Conservation (phyloP, 768 basidiomycete species). For the Guyanaporus albipodus region DNA sequence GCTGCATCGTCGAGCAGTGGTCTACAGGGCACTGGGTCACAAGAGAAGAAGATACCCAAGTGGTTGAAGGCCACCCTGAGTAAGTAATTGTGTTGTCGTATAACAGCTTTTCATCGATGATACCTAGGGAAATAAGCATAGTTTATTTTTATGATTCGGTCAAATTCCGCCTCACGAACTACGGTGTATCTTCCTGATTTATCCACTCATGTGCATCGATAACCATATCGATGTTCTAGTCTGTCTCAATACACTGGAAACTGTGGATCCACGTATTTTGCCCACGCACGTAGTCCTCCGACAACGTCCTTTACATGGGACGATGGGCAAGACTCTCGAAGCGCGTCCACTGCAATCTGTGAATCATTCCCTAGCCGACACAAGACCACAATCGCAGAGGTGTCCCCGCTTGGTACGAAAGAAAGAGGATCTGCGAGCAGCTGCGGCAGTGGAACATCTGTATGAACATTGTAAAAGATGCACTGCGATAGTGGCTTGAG, state of each 20-base stretch:
- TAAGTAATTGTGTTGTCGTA: constrained; percentile 29
- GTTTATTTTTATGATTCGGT: constrained; percentile 31
- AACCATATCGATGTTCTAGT: background rate
- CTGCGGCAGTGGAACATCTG: constrained; percentile 71
- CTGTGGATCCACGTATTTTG: constrained; percentile 59
- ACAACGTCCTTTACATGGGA: constrained; percentile 60
- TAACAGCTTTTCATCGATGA: background rate
- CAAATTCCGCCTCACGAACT: no score
- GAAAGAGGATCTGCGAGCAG: constrained; percentile 59
- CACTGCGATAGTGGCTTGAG: constrained; percentile 1
- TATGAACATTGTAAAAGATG: constrained; percentile 3
- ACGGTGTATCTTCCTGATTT: constrained; percentile 2
- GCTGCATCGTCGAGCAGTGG: constrained; percentile 7
- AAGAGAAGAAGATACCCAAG: constrained; percentile 63
- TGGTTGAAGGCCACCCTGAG: constrained; percentile 72
- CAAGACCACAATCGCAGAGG: constrained; percentile 49
- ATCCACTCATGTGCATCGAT: constrained; percentile 1
- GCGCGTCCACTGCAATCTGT: constrained; percentile 69
- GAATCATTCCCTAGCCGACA: constrained; percentile 95
- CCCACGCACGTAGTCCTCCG: constrained; percentile 83
- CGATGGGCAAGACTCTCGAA: constrained; percentile 20
- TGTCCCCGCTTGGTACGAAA: constrained; percentile 30
- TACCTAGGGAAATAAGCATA: constrained; percentile 30
- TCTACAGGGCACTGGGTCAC: constrained; percentile 19
- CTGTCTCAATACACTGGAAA: constrained; percentile 75